phyloP scores from a whole-genome alignment of 768 basidiomycete species.

The Tricholoma bakamatsutake region DNA sequence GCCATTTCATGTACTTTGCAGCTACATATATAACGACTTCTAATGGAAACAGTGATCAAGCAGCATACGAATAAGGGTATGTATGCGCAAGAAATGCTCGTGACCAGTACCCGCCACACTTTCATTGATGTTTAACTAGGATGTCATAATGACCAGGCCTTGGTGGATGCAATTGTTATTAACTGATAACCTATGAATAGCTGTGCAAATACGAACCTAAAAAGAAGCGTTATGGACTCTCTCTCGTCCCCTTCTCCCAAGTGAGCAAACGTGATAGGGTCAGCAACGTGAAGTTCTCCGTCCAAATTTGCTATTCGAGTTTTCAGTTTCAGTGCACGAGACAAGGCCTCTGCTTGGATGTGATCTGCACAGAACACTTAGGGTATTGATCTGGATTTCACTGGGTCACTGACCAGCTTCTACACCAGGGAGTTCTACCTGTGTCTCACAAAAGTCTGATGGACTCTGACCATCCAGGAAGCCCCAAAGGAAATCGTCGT shows the following conservation, averaged over 20 bases:
- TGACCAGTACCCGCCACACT: not conserved
- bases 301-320: conserved; percentile 8
- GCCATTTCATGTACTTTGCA: not conserved
- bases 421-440: conserved; percentile 73
- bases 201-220: not conserved
- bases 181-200: not conserved
- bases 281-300: not conserved
- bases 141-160: conserved; percentile 89
- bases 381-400: not conserved
- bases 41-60: not conserved
- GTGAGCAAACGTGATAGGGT: not conserved
- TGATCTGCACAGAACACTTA: conserved; percentile 48
- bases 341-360: conserved; percentile 74
- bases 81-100: not conserved
- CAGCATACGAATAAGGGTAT: not conserved
- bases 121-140: conserved; percentile 22
- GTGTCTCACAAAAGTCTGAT: conserved; percentile 64
- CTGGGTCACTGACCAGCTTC: conserved; percentile 53
- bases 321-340: conserved; percentile 58
- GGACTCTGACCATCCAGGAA: conserved; percentile 52
- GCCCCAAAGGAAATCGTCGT: conserved; percentile 73
- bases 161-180: conserved; percentile 19
- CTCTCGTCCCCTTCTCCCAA: not conserved
- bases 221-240: not conserved
- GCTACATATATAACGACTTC: not conserved